Base-by-base conservation (phyloP, 2,329 filamentous ascomycete genomes). In the Monosporascus sp. region DNA sequence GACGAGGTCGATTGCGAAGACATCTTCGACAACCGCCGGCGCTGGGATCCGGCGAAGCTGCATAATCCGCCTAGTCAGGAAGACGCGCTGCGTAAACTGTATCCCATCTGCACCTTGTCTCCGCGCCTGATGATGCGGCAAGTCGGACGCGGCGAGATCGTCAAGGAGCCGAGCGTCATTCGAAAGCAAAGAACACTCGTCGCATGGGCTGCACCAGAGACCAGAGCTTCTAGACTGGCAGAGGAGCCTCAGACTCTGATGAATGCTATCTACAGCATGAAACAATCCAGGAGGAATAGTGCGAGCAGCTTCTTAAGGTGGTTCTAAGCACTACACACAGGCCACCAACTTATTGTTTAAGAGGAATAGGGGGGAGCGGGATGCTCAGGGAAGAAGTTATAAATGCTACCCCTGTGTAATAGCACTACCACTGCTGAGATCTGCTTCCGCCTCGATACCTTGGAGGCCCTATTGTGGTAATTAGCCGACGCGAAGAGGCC, bases 51-150 rank as follows among this genome's bases (percentile, higher is more conserved):
- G 14, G 20, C 27, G 17, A 50, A 43, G 15, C 35, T 49, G 17
- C 37, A 5, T 18, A 6, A n/a, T 11, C 8, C 39, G 9, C 39
- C n/a, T 20, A 9, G n/a, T 17, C 27, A 17, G 7, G 38, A 17
- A 3, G 27, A 38, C 31, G 2, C n/a, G 6, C 20, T 48, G 31
- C 43, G 25, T n/a, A 20, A 25, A 22, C 14, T 52, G 31, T 38
- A 52, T n/a, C 44, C 44, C 18, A 46, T 52, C 17, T 47, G 50
- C 38, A 31, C 47, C 6, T 27, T 38, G 18, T 38, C 20, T 15
- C 50, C 50, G n/a, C 44, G 50, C 17, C 31, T 52, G n/a, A 48
- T 52, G 31, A 52, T 52, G 43, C 24, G 41, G 47, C 41, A 47
- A 15, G 50, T 52, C 9, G 43, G 44, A 6, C 37, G 50, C 9